Evolutionary conservation across 2,329 filamentous ascomycete species (phyloP).

Genomic region (Xylaria sp.): DNA sequence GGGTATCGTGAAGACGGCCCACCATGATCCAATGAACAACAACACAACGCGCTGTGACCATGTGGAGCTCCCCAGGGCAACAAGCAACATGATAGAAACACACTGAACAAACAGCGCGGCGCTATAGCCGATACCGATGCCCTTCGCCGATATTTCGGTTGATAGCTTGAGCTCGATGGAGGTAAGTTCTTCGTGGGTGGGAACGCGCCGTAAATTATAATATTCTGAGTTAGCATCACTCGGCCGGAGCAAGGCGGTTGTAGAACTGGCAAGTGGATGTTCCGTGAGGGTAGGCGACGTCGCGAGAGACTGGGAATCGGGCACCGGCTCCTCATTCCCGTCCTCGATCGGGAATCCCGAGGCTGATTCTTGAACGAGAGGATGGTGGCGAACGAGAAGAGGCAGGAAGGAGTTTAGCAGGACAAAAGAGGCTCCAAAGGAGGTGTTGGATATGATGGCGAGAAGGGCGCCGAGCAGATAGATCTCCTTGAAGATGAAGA

Average conservation of each 20-base stretch:
- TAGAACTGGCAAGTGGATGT: conserved; percentile 54
- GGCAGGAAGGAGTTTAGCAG: conserved; percentile 95
- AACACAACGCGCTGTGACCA: conserved; percentile 89
- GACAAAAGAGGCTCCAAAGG: conserved; percentile 94
- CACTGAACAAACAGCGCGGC: conserved; percentile 88
- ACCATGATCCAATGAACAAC: conserved; percentile 89
- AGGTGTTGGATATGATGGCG: conserved; percentile 91
- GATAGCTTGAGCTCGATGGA: conserved; percentile 80
- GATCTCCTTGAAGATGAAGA: conserved; percentile 77
- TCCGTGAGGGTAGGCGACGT: conserved; percentile 49
- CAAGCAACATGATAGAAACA: conserved; percentile 79
- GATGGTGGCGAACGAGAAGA: conserved; percentile 87
- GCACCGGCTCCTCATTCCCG: conserved; percentile 46
- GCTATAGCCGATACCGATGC: conserved; percentile 93
- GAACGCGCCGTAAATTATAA: conserved; percentile 51
- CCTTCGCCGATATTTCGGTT: conserved; percentile 89
- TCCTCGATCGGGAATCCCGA: conserved; percentile 44
- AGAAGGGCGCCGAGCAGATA: conserved; percentile 86
- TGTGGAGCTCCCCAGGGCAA: conserved; percentile 77
- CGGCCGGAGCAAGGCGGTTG: conserved; percentile 58
- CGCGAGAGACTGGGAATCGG: conserved; percentile 52
- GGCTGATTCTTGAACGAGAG: conserved; percentile 54
- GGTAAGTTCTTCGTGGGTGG: conserved; percentile 63
- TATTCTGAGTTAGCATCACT: conserved; percentile 46
- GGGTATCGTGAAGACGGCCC: conserved; percentile 90